Conservation (phyloP, 345 rosid species). For the Corchorus capsularis region DNA sequence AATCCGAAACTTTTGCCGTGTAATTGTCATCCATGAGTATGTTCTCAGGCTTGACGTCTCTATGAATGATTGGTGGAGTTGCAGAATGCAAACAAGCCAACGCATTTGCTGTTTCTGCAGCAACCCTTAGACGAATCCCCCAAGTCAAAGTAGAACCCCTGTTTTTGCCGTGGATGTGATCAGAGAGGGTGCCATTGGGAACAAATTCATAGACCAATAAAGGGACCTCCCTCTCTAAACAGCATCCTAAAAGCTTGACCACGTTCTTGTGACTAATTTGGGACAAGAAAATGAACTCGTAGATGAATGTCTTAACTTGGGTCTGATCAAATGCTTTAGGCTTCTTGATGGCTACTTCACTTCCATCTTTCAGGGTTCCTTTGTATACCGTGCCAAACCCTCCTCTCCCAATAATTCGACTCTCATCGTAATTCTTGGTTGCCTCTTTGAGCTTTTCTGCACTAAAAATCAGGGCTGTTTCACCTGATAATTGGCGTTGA, state of each 20-base stretch:
- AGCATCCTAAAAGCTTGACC: slow-evolving; percentile 47
- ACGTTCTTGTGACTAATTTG: slow-evolving; percentile 48
- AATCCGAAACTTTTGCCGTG: slow-evolving; percentile 47
- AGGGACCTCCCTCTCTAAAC: slow-evolving; percentile 47
- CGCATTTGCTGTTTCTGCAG: slow-evolving; percentile 36
- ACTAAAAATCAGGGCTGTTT: slow-evolving; percentile 28
- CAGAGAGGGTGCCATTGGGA: slow-evolving; percentile 42
- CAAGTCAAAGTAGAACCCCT: slow-evolving; percentile 30
- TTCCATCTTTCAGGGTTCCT: slow-evolving; percentile 36
- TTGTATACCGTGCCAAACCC: slow-evolving; percentile 49
- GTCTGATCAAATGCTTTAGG: slow-evolving; percentile 37
- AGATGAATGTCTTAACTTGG: slow-evolving; percentile 46
- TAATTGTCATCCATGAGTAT: slow-evolving; percentile 38
- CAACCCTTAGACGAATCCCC: slow-evolving; percentile 37
- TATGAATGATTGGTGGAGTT: slow-evolving; percentile 34
- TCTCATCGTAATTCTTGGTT: slow-evolving; percentile 35
- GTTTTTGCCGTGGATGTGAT: slow-evolving; percentile 35
- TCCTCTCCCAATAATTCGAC: slow-evolving; percentile 38
- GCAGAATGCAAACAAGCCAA: slow-evolving; percentile 44
- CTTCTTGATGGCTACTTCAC: slow-evolving; percentile 43
- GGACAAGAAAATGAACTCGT: slow-evolving; percentile 45
- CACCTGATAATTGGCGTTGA: slow-evolving; percentile 8
- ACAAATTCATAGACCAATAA: slow-evolving; percentile 46
- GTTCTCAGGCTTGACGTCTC: slow-evolving; percentile 44
- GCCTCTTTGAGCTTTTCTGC: slow-evolving; percentile 41